Evolutionary conservation across 2,329 filamentous ascomycete species (phyloP).

Genomic region (Aspergillus sp.): DNA sequence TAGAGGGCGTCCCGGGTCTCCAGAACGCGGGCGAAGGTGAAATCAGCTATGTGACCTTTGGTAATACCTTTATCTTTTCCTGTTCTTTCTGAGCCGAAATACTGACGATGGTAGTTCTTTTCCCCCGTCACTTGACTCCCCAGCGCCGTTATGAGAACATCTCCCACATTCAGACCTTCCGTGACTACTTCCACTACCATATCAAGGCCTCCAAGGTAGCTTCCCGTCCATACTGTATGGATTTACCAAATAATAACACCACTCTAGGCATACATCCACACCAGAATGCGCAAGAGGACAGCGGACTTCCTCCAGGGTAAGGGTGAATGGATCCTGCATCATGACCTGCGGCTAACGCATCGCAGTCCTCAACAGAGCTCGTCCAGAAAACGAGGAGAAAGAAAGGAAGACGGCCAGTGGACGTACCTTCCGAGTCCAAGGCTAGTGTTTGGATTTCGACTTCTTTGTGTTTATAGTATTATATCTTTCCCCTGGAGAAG

Average conservation of each 20-base stretch:
- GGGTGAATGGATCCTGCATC: slow-evolving; percentile 14
- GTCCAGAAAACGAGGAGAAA: slow-evolving; percentile 93
- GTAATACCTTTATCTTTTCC: slow-evolving; percentile 46
- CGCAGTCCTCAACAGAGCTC: slow-evolving; percentile 85
- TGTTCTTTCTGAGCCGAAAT: not conserved
- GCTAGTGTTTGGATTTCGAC: slow-evolving; percentile 19
- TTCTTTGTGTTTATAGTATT: slow-evolving; percentile 17
- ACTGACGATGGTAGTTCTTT: slow-evolving; percentile 62
- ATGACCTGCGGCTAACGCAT: slow-evolving; percentile 28
- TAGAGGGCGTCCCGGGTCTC: slow-evolving; percentile 82
- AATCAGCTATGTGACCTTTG: slow-evolving; percentile 96
- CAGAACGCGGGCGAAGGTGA: slow-evolving; percentile 71
- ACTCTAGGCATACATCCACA: slow-evolving; percentile 87
- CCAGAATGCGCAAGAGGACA: slow-evolving; percentile 93
- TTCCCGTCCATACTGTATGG: not conserved
- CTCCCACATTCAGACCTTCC: slow-evolving; percentile 99
- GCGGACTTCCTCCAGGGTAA: slow-evolving; percentile 96
- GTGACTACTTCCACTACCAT: slow-evolving; percentile 99
- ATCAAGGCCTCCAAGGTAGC: slow-evolving; percentile 93
- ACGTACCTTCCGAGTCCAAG: slow-evolving; percentile 74
- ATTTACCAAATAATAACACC: slow-evolving; percentile 5
- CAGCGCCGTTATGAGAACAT: slow-evolving; percentile 93
- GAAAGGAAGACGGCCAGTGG: slow-evolving; percentile 98
- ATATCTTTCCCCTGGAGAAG: slow-evolving; percentile 12
- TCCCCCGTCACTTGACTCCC: slow-evolving; percentile 86